These are phyloP conservation scores for Microthlaspi erraticum DNA, from an alignment of 345 rosid species.

Conservation along the genomic window DNA sequence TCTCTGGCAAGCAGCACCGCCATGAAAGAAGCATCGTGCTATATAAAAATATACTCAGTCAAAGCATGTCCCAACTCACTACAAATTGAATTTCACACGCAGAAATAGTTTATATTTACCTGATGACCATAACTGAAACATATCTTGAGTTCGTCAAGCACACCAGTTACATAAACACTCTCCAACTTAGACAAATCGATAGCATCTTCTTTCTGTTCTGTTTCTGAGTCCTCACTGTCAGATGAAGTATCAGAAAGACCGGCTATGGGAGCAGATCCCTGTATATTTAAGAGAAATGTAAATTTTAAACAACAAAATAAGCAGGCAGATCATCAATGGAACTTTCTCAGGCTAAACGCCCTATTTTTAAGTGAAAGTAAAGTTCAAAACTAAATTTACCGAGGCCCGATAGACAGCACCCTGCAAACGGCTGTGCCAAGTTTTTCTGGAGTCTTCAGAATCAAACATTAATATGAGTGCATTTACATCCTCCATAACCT, in stretches of 20 bases:
- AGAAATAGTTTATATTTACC: slow-evolving; percentile 51
- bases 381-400: slow-evolving; percentile 50
- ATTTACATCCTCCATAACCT: slow-evolving; percentile 89
- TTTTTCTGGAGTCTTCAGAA: slow-evolving; percentile 67
- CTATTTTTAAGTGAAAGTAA: slow-evolving; percentile 9
- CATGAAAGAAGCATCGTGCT: slow-evolving; percentile 66
- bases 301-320: slow-evolving; percentile 23
- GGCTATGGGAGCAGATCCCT: slow-evolving; percentile 85
- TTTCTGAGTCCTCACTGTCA: slow-evolving; percentile 73
- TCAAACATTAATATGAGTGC: slow-evolving; percentile 75
- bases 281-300: slow-evolving; percentile 29
- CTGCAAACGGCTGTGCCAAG: slow-evolving; percentile 88
- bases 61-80: slow-evolving; percentile 42
- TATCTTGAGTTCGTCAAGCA: slow-evolving; percentile 89
- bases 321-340: slow-evolving; percentile 16
- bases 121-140: slow-evolving; percentile 66
- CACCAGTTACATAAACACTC: slow-evolving; percentile 76
- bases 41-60: slow-evolving; percentile 42
- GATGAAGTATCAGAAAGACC: slow-evolving; percentile 91
- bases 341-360: slow-evolving; percentile 19
- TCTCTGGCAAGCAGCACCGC: slow-evolving; percentile 84
- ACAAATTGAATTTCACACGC: slow-evolving; percentile 30
- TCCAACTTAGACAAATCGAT: slow-evolving; percentile 57
- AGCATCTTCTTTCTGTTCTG: slow-evolving; percentile 53
- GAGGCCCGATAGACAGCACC: slow-evolving; percentile 90